Evolutionary conservation across 208 protist genomes (phyloP).

Genomic region (Leishmania amazonensis): DNA sequence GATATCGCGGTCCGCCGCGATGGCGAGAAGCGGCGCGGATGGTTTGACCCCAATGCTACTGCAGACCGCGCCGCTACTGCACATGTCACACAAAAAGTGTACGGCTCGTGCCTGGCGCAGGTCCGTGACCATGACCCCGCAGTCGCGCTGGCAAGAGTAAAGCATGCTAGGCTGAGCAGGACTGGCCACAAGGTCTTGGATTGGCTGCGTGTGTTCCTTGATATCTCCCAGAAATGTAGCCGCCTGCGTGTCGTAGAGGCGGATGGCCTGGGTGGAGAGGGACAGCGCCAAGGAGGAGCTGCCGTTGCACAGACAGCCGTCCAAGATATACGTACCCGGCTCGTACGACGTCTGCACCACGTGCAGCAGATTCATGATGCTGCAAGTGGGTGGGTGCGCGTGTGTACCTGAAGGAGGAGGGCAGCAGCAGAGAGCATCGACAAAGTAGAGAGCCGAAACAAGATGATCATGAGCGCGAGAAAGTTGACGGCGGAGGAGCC

Average conservation of each 20-base stretch:
- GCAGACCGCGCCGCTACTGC: slow-evolving; percentile 40
- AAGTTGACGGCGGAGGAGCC: not conserved
- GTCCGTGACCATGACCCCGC: slow-evolving; percentile 82
- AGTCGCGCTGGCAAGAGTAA: slow-evolving; percentile 78
- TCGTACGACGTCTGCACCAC: slow-evolving; percentile 62
- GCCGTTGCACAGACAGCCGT: slow-evolving; percentile 70
- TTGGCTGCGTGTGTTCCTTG: slow-evolving; percentile 61
- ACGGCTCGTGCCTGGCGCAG: slow-evolving; percentile 45
- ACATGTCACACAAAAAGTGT: slow-evolving; percentile 74
- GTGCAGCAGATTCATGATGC: slow-evolving; percentile 46
- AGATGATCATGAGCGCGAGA: not conserved
- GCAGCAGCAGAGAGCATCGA: not conserved
- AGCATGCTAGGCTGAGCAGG: slow-evolving; percentile 50
- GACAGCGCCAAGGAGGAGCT: slow-evolving; percentile 56
- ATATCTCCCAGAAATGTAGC: slow-evolving; percentile 52
- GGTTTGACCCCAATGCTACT: slow-evolving; percentile 61
- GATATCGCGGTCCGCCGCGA: slow-evolving; percentile 59
- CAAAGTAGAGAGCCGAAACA: not conserved
- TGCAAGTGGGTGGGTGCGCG: not conserved
- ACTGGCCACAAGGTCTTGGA: slow-evolving; percentile 59
- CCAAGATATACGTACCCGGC: slow-evolving; percentile 60
- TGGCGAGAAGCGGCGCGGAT: slow-evolving; percentile 39
- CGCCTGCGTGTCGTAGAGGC: slow-evolving; percentile 63
- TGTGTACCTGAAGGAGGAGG: not conserved
- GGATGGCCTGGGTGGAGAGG: slow-evolving; percentile 57